A percentile compares a stretch with the other conserved stretches of the same genome.
These are phyloP conservation scores for Amylostereum areolatum DNA, from an alignment of 1,284 basidiomycete genomes.

Conservation along the genomic window DNA sequence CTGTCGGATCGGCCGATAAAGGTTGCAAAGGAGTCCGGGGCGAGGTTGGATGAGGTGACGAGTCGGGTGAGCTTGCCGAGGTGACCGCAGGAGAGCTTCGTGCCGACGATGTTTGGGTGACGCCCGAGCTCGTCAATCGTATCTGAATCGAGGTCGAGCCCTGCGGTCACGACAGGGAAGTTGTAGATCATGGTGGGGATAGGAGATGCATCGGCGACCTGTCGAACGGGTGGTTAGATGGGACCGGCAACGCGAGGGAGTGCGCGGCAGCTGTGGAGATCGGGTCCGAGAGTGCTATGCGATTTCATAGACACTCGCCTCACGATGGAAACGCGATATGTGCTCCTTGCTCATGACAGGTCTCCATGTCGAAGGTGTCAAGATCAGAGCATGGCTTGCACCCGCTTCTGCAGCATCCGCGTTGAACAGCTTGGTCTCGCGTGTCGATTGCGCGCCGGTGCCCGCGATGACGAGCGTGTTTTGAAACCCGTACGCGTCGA, in stretches of 20 bases:
- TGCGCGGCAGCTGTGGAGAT: too few species aligned
- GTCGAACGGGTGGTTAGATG: slow-evolving; percentile 12
- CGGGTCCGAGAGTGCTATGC: background rate
- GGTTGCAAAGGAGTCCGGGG: slow-evolving; percentile 49
- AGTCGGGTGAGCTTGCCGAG: slow-evolving; percentile 82
- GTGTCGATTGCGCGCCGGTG: slow-evolving; percentile 76
- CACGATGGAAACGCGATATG: slow-evolving; percentile 58
- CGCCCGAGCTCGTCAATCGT: slow-evolving; percentile 63
- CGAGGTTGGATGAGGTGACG: slow-evolving; percentile 39
- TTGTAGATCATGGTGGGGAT: slow-evolving; percentile 91
- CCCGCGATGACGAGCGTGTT: slow-evolving; percentile 76
- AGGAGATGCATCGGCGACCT: slow-evolving; percentile 79
- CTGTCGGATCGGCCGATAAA: slow-evolving; percentile 63
- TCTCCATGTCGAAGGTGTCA: slow-evolving; percentile 67
- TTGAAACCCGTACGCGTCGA: slow-evolving; percentile 69
- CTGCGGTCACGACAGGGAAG: slow-evolving; percentile 78
- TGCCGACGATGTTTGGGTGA: slow-evolving; percentile 87
- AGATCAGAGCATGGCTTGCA: slow-evolving; percentile 71
- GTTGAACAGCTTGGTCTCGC: slow-evolving; percentile 79
- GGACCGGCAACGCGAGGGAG: background rate
- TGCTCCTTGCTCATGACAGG: slow-evolving; percentile 55
- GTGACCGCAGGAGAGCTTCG: slow-evolving; percentile 82
- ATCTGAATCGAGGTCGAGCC: slow-evolving; percentile 85
- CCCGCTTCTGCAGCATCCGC: slow-evolving; percentile 76
- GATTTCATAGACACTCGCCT: slow-evolving; percentile 30